phyloP scores from a whole-genome alignment of 768 basidiomycete species.

The Pulveroboletus sp. region DNA sequence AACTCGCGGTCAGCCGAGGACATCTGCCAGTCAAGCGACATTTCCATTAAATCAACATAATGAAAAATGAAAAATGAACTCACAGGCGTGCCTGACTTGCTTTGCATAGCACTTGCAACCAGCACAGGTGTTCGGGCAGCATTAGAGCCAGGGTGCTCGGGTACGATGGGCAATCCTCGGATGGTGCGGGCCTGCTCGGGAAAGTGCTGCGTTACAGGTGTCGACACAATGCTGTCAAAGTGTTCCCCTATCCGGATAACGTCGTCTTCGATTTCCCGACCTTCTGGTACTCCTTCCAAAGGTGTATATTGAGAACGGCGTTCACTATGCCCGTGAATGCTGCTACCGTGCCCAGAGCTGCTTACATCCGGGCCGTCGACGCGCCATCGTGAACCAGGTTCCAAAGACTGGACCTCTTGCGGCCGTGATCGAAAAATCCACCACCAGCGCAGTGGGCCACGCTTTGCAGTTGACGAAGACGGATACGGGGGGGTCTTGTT shows the following conservation, averaged over 20 bases:
- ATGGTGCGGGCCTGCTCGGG: slow-evolving; percentile 3
- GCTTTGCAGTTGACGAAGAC: slow-evolving; percentile 2
- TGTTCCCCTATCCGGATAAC: slow-evolving; percentile 22
- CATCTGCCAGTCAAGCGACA: slow-evolving; percentile 2
- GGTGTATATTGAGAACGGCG: not conserved
- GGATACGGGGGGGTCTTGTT: not conserved
- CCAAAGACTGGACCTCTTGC: slow-evolving; percentile 19
- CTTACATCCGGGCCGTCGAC: slow-evolving; percentile 26
- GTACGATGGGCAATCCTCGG: slow-evolving; percentile 5
- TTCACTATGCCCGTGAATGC: slow-evolving; percentile 7
- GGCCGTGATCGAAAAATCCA: slow-evolving; percentile 23
- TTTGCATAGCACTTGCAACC: not conserved
- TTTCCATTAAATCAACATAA: not conserved
- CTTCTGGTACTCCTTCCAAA: slow-evolving; percentile 13
- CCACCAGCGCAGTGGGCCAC: slow-evolving; percentile 21
- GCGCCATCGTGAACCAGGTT: slow-evolving; percentile 20
- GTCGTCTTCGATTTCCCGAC: slow-evolving; percentile 2
- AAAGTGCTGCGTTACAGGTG: slow-evolving; percentile 7
- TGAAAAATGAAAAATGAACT: not conserved
- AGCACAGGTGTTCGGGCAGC: not conserved
- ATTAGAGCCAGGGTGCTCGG: not conserved
- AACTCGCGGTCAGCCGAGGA: slow-evolving; percentile 2
- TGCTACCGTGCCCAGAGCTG: slow-evolving; percentile 18
- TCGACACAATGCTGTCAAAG: slow-evolving; percentile 11
- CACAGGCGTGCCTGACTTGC: slow-evolving; percentile 12